A percentile compares a stretch with the other conserved stretches of the same genome.
These are phyloP conservation scores for Amanita fuliginea DNA, from an alignment of 768 basidiomycete species.

Conservation along the genomic window DNA sequence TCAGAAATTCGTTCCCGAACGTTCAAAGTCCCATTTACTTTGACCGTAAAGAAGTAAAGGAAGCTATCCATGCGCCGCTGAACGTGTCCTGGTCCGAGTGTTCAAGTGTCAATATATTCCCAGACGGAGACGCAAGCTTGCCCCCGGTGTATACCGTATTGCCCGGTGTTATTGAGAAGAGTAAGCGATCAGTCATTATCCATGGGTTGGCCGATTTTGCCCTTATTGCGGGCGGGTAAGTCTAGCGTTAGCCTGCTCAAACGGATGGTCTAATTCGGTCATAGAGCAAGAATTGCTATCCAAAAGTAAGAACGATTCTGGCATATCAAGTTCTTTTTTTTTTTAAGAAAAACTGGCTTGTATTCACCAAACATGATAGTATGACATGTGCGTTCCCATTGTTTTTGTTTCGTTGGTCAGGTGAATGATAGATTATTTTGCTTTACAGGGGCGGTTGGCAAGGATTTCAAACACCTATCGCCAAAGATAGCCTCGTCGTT, in stretches of 20 bases:
- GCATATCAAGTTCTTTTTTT: neutral
- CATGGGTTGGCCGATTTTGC: slow-evolving; percentile 70
- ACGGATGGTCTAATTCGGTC: neutral
- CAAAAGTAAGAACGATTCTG: slow-evolving; percentile 38
- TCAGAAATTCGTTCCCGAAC: slow-evolving; percentile 45
- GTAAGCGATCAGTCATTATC: slow-evolving; percentile 50
- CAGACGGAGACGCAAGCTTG: slow-evolving; percentile 45
- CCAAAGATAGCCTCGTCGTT: slow-evolving; percentile 55
- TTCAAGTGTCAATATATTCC: slow-evolving; percentile 48
- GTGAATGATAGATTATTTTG: neutral
- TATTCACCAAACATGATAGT: slow-evolving; percentile 12
- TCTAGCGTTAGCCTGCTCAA: neutral
- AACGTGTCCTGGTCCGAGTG: slow-evolving; percentile 56
- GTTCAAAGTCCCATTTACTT: slow-evolving; percentile 60
- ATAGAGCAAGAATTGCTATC: slow-evolving; percentile 43
- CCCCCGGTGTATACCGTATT: slow-evolving; percentile 57
- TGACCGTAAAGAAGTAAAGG: slow-evolving; percentile 55
- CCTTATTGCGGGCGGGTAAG: slow-evolving; percentile 64
- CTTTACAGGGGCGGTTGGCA: slow-evolving; percentile 41
- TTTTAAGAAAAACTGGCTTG: neutral
- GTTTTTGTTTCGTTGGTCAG: neutral
- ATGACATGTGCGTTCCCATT: slow-evolving; percentile 27
- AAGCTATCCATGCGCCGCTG: slow-evolving; percentile 58
- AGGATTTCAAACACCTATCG: slow-evolving; percentile 65
- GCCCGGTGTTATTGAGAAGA: slow-evolving; percentile 71